A percentile compares a stretch with the other conserved stretches of the same genome.
These are phyloP conservation scores for Apodospora peruviana DNA, from an alignment of 495 filamentous ascomycete genomes.

Conservation along the genomic window DNA sequence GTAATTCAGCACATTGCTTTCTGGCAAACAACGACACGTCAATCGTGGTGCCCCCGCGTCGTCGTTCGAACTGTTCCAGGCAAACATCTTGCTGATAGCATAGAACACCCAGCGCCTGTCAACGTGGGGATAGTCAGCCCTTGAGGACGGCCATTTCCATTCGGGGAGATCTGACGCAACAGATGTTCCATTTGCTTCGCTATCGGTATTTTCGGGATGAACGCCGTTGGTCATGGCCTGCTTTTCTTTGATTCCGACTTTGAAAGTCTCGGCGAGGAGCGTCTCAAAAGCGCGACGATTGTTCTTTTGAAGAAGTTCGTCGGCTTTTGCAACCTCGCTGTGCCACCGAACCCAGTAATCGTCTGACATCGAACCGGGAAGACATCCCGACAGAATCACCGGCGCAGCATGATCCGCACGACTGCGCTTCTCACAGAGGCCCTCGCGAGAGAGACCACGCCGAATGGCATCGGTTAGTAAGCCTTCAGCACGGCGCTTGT, in stretches of 20 bases:
- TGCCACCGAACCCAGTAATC: conserved; percentile 30
- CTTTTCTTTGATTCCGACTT: conserved; percentile 22
- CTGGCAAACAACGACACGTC: conserved; percentile 45
- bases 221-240: conserved; percentile 14
- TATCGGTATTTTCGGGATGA: conserved; percentile 7
- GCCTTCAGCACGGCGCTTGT: conserved; percentile 59
- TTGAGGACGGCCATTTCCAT: conserved; percentile 37
- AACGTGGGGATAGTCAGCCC: conserved; percentile 34
- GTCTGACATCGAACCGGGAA: conserved; percentile 34
- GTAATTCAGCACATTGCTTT: conserved; percentile 52
- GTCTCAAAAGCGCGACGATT: conserved; percentile 50
- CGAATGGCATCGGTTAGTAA: conserved; percentile 68
- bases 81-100: conserved; percentile 45
- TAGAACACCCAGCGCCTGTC: conserved; percentile 51
- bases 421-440: conserved; percentile 7
- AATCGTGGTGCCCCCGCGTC: conserved; percentile 32
- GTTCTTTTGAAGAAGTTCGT: conserved; percentile 37
- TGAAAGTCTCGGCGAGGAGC: conserved; percentile 40
- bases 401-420: conserved; percentile 14
- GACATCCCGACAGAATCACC: conserved; percentile 27
- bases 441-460: conserved; percentile 37
- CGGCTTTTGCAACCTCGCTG: conserved; percentile 33
- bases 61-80: conserved; percentile 26
- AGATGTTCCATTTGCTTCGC: conserved; percentile 7
- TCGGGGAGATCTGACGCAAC: conserved; percentile 7